These are phyloP conservation scores for Aphanomyces stellatus DNA, from an alignment of 352 stramenopile species.

Conservation along the genomic window DNA sequence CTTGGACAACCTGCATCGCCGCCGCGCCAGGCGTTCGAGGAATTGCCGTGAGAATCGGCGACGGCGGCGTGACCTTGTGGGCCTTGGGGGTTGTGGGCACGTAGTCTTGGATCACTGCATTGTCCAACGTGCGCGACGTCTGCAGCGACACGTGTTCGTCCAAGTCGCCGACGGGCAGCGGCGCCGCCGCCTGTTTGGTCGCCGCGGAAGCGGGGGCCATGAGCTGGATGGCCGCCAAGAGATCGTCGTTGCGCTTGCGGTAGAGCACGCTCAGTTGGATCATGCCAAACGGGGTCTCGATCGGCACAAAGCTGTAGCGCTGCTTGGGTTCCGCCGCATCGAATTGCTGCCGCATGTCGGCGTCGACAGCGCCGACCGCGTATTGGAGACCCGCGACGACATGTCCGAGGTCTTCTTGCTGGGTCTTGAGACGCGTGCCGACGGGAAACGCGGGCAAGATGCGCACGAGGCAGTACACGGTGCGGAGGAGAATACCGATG, in stretches of 20 bases:
- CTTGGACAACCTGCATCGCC: constrained; percentile 21
- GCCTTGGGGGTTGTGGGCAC: constrained; percentile 52
- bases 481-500: constrained; percentile 59
- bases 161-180: neutral
- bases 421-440: constrained; percentile 1
- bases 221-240: constrained; percentile 3
- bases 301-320: constrained; percentile 67
- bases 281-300: constrained; percentile 65
- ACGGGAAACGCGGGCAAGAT: constrained; percentile 34
- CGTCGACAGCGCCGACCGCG: neutral
- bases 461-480: constrained; percentile 69
- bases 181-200: neutral
- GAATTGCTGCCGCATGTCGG: constrained; percentile 23
- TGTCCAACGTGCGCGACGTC: constrained; percentile 49
- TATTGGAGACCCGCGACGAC: neutral
- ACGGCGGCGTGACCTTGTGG: constrained; percentile 7
- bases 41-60: neutral
- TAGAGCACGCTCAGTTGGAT: constrained; percentile 62
- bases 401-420: constrained; percentile 17
- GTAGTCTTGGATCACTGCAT: constrained; percentile 83
- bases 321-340: constrained; percentile 36
- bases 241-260: constrained; percentile 24
- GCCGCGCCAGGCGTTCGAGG: constrained; percentile 7
- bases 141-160: neutral
- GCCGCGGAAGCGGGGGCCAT: neutral